Evolutionary conservation across 2,329 filamentous ascomycete genomes (phyloP), one percentile per base, ranked within the genome.

Genomic region (Verticillium tricorpus): DNA sequence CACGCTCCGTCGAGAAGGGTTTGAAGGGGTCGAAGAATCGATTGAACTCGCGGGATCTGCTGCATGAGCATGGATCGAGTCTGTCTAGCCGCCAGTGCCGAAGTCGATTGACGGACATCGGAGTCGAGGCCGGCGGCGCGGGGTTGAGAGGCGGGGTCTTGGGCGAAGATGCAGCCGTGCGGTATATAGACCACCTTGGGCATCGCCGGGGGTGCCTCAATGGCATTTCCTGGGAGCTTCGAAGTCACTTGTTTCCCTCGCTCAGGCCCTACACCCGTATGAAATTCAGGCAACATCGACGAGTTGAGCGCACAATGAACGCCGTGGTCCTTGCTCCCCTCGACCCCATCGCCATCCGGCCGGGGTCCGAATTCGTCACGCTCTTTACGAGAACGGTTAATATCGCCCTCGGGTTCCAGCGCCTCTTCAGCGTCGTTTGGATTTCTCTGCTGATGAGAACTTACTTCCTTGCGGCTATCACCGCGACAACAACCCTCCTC

Each of bases 321-420:
- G 37, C 55, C 55, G 5, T 52, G n/a, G 45, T 35, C 8, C 31
- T 57, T 25, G 32, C 31, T 32, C 55, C 31, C 3, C 17, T 58
- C 57, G 57, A 58, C 19, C 35, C 57, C 9, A 68, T 69, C 31
- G 67, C 69, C 39, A 63, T 69, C 56, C 66, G 69, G 56, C 71
- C 71, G 62, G 71, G 69, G 62, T 73, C 72, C 19, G 68, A 72
- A 45, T 59, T 77, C 57, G 66, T 73, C 61, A 70, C 69, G 35
- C 67, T 70, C 37, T 68, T 78, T 28, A 66, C 66, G 17, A 74
- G 77, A n/a, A 67, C 71, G 34, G 62, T 80, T 45, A 68, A 71
- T 57, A 64, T 73, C 58, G 72, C 72, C 55, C 60, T 76, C 56
- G 73, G 69, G 25, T 73, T 73, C 65, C 77, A 77, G 58, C 73